Evolutionary conservation across 805 yeast genomes (phyloP).

Genomic region (Lachancea meyersii): DNA sequence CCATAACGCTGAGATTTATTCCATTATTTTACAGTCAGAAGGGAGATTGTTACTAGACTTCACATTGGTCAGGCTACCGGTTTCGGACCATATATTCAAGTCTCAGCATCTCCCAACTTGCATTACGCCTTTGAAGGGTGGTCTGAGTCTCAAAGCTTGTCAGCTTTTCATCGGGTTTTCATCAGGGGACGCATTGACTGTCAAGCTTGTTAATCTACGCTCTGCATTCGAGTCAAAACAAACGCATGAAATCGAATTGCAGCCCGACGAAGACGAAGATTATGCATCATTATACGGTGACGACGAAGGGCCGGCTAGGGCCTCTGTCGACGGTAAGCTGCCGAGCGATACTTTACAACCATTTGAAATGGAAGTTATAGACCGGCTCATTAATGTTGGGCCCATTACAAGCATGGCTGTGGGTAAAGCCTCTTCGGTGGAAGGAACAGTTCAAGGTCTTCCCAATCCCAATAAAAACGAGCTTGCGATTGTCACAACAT

Average conservation of each 20-base stretch:
- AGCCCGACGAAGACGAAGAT: conserved; percentile 33
- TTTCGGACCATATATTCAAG: conserved; percentile 27
- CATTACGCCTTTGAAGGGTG: conserved; percentile 13
- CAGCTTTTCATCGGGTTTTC: conserved; percentile 53
- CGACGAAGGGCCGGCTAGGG: conserved; percentile 13
- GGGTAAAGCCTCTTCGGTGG: conserved; percentile 51
- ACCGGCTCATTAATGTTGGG: conserved; percentile 58
- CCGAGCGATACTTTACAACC: conserved; percentile 26
- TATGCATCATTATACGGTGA: conserved; percentile 29
- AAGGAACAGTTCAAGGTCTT: conserved; percentile 51
- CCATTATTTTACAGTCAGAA: conserved; percentile 25
- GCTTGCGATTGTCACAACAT: conserved; percentile 59
- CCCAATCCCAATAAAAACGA: conserved; percentile 64
- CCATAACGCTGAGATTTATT: conserved; percentile 21
- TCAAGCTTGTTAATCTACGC: conserved; percentile 29
- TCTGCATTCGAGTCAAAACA: conserved; percentile 29
- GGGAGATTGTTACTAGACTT: conserved; percentile 29
- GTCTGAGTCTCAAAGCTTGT: conserved; percentile 24
- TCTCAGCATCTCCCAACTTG: conserved; percentile 27
- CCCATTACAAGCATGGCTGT: conserved; percentile 65
- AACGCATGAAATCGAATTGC: conserved; percentile 34
- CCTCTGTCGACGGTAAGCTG: conserved; percentile 11
- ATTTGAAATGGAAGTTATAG: conserved; percentile 42
- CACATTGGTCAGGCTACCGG: conserved; percentile 27
- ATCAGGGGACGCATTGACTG: conserved; percentile 52